These are phyloP conservation scores for Mortierella sp. DNA, from an alignment of 371 early-diverging fungal genomes.

Conservation along the genomic window DNA sequence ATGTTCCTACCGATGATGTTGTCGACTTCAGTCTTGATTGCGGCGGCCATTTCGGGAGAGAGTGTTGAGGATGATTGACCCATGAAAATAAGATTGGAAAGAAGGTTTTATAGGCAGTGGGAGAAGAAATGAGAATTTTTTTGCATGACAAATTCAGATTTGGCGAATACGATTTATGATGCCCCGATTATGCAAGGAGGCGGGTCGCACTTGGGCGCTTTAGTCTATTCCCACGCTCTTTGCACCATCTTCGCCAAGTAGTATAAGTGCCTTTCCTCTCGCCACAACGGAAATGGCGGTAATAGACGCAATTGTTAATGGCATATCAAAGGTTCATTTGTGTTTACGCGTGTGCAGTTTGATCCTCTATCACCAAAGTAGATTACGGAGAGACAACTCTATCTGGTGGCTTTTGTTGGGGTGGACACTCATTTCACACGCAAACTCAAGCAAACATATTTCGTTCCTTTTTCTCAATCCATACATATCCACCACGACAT, in stretches of 20 bases:
- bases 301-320: too few species aligned
- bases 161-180: neutral
- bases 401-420: too few species aligned
- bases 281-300: neutral
- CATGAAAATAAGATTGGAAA: conserved; percentile 16
- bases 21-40: conserved; percentile 45
- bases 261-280: neutral
- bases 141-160: neutral
- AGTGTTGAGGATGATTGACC: conserved; percentile 49
- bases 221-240: neutral
- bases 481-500: neutral
- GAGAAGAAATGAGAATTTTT: neutral
- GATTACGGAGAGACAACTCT: too few species aligned
- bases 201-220: neutral
- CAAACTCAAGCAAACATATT: too few species aligned
- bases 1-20: conserved; percentile 36
- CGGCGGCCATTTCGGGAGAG: conserved; percentile 49
- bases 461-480: too few species aligned
- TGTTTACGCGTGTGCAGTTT: too few species aligned
- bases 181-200: too few species aligned
- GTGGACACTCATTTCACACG: too few species aligned
- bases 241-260: neutral
- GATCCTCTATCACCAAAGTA: too few species aligned
- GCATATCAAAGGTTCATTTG: neutral
- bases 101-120: conserved; percentile 6